These are phyloP conservation scores for Glarea lozoyensis DNA, from an alignment of 495 filamentous ascomycete genomes.

Conservation along the genomic window DNA sequence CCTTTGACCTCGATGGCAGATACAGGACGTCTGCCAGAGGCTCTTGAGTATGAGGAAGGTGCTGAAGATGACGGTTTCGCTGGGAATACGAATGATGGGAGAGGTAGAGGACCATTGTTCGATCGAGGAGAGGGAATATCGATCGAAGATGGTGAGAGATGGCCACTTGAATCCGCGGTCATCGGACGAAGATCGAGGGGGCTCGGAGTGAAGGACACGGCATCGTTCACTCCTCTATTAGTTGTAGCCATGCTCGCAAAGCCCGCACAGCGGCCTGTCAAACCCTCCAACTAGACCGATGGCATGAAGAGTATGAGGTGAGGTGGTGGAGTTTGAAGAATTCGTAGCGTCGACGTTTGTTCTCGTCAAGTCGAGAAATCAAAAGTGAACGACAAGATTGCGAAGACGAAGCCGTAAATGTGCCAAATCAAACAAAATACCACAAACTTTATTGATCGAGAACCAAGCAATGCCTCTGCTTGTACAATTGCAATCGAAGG, in stretches of 20 bases:
- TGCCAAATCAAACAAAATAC: not conserved
- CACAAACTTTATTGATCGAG: not conserved
- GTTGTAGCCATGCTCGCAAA: not conserved
- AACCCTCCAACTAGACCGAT: conserved; percentile 1
- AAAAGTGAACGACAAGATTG: not conserved
- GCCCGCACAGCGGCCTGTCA: not conserved
- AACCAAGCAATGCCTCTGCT: not conserved
- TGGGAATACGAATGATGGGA: conserved; percentile 67
- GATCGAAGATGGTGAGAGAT: conserved; percentile 7
- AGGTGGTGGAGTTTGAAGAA: not conserved
- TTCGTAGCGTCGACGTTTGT: not conserved
- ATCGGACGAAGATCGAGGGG: conserved; percentile 15
- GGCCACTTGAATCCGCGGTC: conserved; percentile 13
- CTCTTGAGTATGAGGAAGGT: conserved; percentile 35
- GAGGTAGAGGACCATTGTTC: conserved; percentile 42
- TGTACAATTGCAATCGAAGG: not conserved
- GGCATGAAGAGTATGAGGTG: no score
- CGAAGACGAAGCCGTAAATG: not conserved
- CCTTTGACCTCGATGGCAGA: conserved; percentile 32
- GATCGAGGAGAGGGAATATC: conserved; percentile 15
- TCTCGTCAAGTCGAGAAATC: not conserved
- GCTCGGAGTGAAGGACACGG: conserved; percentile 10
- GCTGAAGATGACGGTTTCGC: conserved; percentile 27
- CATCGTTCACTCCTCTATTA: conserved; percentile 3
- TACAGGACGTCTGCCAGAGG: conserved; percentile 34